Base-by-base conservation (phyloP, 176 grass and related monocot species). In the Saccharum officinarum region DNA sequence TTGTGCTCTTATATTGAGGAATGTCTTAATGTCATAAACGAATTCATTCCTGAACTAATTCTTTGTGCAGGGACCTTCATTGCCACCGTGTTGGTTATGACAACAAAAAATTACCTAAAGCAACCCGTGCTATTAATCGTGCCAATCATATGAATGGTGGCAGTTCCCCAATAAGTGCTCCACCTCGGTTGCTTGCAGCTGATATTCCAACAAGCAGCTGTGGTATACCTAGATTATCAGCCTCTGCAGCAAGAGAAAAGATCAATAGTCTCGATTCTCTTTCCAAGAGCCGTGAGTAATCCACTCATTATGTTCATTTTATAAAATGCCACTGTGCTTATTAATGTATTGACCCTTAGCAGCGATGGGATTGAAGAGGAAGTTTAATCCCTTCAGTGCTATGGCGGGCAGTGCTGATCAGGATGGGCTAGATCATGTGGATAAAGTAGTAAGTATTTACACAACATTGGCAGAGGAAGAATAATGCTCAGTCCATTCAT, bases 1-100 rank as follows among this genome's bases (percentile, higher is more conserved):
- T 46, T 26, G 25, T 45, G 42, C 28, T 82, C 67, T 86, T 54
- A 22, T 75, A 39, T 52, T 71, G 57, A 31, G 3, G 25, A n/a
- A 59, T 77, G 13, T 54, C 55, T 78, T 86, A 33, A 69, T 78
- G 14, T 44, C 65, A 76, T 70, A 69, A 5, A 30, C 8, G 22
- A 50, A 52, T 78, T 65, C 65, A 83, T 83, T 5, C 36, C 46
- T 67, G 50, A 81, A 34, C 59, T 83, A 13, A 80, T 74, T 73
- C 11, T 77, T 82, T 69, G 34, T 76, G 15, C 75, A 97, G 95
- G 95, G 95, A 81, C 65, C 70, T 97, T 36, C 90, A 97, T 85
- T 93, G 90, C 71, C 95, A 97, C 79, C 86, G 82, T 57, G 78
- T 97, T 83, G 95, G 95, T 44, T 97, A 97, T 81, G 90, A 91